Evolutionary conservation across 129 eudicot species (phyloP).

Genomic region (Ambrosia artemisiifolia): DNA sequence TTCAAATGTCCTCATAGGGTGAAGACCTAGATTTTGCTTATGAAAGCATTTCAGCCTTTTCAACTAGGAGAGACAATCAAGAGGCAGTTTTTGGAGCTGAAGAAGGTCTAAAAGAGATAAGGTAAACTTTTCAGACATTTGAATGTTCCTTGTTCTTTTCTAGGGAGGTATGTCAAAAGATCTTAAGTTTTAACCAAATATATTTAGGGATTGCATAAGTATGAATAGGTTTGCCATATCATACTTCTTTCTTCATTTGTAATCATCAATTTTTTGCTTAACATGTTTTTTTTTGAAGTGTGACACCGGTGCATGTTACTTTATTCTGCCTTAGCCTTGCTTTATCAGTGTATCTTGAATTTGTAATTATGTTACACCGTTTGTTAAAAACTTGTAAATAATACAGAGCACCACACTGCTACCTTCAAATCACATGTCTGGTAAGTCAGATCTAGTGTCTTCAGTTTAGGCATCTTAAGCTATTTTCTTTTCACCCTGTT

Average conservation of each 20-base stretch:
- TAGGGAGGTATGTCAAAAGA: too few relatives aligned
- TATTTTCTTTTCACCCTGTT: not conserved
- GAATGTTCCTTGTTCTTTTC: not conserved
- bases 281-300: not conserved
- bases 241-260: not conserved
- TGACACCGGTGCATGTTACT: not conserved
- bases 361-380: not conserved
- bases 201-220: not conserved
- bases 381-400: not conserved
- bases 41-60: conserved; percentile 97
- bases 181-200: not conserved
- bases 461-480: not conserved
- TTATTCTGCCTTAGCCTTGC: conserved; percentile 2
- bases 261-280: not conserved
- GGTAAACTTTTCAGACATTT: conserved; percentile 36
- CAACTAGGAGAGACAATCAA: conserved; percentile 89
- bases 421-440: not conserved
- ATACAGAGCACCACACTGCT: not conserved
- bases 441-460: not conserved
- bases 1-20: conserved; percentile 49
- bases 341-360: not conserved
- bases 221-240: not conserved
- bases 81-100: conserved; percentile 99
- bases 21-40: conserved; percentile 96
- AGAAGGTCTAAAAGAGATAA: conserved; percentile 92